phyloP scores from a whole-genome alignment of 495 filamentous ascomycete genomes.

The Geoglossum glabrum region DNA sequence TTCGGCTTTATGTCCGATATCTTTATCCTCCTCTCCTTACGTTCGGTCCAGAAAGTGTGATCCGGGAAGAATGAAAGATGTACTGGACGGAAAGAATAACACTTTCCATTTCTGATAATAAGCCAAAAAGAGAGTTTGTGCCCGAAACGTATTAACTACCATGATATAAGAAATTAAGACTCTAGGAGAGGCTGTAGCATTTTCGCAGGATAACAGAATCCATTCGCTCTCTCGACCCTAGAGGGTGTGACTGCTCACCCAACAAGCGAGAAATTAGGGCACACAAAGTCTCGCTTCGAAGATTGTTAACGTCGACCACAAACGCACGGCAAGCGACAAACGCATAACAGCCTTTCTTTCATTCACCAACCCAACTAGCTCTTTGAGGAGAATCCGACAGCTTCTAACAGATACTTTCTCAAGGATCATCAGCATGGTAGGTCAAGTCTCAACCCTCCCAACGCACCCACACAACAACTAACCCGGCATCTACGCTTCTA shows the following conservation, averaged over 20 bases:
- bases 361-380: constrained; percentile 18
- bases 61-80: neutral
- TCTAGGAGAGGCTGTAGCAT: too few species aligned
- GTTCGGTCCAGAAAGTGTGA: neutral
- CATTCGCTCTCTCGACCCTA: too few species aligned
- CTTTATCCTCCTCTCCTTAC: neutral
- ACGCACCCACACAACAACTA: constrained; percentile 2
- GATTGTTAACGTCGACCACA: constrained; percentile 20
- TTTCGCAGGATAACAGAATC: too few species aligned
- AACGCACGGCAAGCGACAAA: constrained; percentile 17
- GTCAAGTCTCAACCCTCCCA: constrained; percentile 6
- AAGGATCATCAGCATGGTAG: constrained; percentile 25
- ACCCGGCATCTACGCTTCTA: constrained; percentile 11
- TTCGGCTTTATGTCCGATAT: neutral
- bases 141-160: too few species aligned
- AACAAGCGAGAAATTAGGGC: constrained; percentile 2
- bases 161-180: too few species aligned
- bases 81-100: neutral
- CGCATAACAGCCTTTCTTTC: constrained; percentile 9
- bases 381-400: constrained; percentile 48
- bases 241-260: neutral
- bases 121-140: neutral
- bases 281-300: constrained; percentile 19
- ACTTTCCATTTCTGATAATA: neutral
- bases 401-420: constrained; percentile 17